Evolutionary conservation across 148 eudicot species (phyloP).

Genomic region (Vaccinium myrtillus): DNA sequence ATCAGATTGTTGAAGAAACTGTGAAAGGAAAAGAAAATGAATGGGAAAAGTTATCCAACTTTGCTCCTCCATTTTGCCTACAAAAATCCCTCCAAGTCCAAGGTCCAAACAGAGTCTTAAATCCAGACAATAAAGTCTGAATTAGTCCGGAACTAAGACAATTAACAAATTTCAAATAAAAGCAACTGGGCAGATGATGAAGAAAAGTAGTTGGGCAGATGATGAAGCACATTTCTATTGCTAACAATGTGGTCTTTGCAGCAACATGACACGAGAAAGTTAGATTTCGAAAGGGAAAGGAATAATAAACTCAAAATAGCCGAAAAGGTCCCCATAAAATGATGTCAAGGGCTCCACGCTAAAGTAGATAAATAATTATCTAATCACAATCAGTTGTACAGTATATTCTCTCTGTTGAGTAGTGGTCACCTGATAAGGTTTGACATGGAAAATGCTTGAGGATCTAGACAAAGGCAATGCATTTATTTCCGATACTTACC

Average conservation of each 20-base stretch:
- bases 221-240: not conserved
- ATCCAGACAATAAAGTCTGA: not conserved
- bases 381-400: no score
- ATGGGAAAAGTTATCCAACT: not conserved
- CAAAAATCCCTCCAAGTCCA: not conserved
- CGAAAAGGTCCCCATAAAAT: not conserved
- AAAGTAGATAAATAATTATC: not conserved
- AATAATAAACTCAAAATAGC: not conserved
- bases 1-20: not conserved
- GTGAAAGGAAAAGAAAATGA: not conserved
- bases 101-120: not conserved
- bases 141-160: not conserved
- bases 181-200: not conserved
- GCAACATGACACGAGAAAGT: not conserved
- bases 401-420: not conserved
- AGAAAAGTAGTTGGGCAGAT: not conserved
- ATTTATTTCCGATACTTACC: conserved; percentile 38
- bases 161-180: not conserved
- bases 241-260: not conserved
- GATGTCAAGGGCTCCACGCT: not conserved
- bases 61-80: not conserved
- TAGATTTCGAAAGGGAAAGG: not conserved
- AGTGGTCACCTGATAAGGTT: not conserved
- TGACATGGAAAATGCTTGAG: not conserved
- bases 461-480: not conserved